Percentiles rank a stretch among this genome's conserved stretches.
These are phyloP conservation scores for Penicillium pulvis DNA, from an alignment of 495 filamentous ascomycete genomes.

Conservation along the genomic window DNA sequence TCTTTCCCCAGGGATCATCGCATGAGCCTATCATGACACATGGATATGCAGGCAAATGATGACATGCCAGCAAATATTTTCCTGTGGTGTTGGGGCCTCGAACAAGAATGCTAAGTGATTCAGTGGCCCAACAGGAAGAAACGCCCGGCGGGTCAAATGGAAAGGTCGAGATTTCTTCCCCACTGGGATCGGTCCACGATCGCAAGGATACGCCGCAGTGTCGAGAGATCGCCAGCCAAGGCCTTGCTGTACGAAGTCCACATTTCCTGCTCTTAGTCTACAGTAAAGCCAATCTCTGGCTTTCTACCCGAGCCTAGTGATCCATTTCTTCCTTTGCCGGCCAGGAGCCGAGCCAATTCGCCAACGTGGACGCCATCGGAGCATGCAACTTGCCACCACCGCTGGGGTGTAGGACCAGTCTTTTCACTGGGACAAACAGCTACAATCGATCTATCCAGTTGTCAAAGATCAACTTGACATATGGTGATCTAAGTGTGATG, in stretches of 20 bases:
- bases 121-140: background rate
- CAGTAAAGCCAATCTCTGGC: background rate
- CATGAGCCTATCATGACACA: constrained; percentile 6
- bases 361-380: background rate
- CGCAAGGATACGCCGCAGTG: constrained; percentile 13
- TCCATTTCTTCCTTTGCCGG: constrained; percentile 1
- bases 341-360: background rate
- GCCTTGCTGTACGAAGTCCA: background rate
- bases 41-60: background rate
- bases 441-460: background rate
- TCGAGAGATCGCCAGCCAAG: constrained; percentile 13
- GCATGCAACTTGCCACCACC: background rate
- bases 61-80: background rate
- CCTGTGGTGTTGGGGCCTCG: background rate
- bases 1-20: background rate
- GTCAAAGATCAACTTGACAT: background rate
- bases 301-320: background rate
- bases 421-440: background rate
- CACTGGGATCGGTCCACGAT: constrained; percentile 14
- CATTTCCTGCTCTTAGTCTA: constrained; percentile 4
- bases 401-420: background rate
- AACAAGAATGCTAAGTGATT: background rate
- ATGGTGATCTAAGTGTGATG: background rate
- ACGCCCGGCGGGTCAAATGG: constrained; percentile 3
- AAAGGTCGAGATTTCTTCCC: constrained; percentile 18